Base-by-base conservation (phyloP, 805 yeast genomes). In the Candida nemodendra region DNA sequence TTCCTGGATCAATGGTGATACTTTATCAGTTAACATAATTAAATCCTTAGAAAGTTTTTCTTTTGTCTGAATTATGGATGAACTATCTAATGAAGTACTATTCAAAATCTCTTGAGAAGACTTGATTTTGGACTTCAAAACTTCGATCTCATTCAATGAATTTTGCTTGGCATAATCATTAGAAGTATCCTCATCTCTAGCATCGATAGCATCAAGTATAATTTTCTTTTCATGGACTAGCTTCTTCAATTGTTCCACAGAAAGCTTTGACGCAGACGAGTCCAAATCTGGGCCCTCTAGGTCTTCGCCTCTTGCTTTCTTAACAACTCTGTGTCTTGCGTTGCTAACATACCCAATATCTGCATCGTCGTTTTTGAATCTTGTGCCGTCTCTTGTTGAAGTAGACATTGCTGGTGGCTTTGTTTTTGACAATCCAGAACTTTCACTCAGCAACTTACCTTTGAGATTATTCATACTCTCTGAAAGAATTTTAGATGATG, bases 291-390 rank as follows among this genome's bases (percentile, higher is more conserved):
- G 4, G 46, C 41, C 9, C 13, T 32, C 45, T 4, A 41, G 32
- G 2, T 48, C 48, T 27, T 52, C 56, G 3, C 54, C 33, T 33
- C 41, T 39, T 6, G 52, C 64, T 53, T 76, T 69, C 21, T 36
- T 40, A 18, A 39, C 38, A 28, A 41, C 48, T 49, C 80, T 75
- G 55, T 87, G 81, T 47, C 86, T 74, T 2, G 91, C 76, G 34
- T 50, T 59, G 32, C 64, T 57, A 17, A 78, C 78, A 47, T 89
- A 89, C 2, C 79, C 76, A 24, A 79, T 65, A 34, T 76, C 77
- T 41, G 74, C 76, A 50, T 84, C 95, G 54, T 89, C 80, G 57
- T 87, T 84, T 53, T 84, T 86, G 67, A 76, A 84, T 36, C 77
- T 71, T 1, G 83, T 65, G 2, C 78, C 79, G 44, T 64, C 79